Conservation (phyloP, 2,329 filamentous ascomycete genomes). For the Biscogniauxia sp. region DNA sequence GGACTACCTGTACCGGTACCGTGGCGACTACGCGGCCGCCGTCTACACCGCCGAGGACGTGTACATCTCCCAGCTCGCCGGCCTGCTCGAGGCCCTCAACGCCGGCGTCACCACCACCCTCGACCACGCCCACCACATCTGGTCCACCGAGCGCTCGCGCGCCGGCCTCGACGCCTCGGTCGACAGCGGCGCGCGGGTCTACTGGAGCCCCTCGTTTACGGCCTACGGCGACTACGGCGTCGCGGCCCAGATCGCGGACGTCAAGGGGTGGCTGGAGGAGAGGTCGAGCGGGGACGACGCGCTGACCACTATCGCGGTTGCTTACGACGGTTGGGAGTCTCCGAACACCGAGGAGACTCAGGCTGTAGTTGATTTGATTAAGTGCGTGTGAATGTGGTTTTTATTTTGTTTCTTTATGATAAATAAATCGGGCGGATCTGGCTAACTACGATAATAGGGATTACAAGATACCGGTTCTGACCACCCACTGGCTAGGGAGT, state of each 20-base stretch:
- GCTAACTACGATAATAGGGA: conserved; percentile 21
- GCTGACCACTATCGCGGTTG: conserved; percentile 38
- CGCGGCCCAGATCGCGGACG: conserved; percentile 38
- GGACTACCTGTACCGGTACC: conserved; percentile 46
- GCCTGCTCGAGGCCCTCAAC: conserved; percentile 49
- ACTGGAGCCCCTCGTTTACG: conserved; percentile 45
- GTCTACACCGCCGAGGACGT: conserved; percentile 43
- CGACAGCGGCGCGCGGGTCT: conserved; percentile 47
- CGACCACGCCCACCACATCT: conserved; percentile 52
- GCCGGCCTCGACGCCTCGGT: conserved; percentile 46
- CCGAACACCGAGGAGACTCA: conserved; percentile 28
- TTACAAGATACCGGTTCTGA: conserved; percentile 44
- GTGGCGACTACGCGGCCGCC: conserved; percentile 31
- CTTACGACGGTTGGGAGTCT: conserved; percentile 39
- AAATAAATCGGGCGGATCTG: too few relatives aligned
- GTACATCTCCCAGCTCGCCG: conserved; percentile 45
- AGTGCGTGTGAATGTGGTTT: conserved; percentile 19
- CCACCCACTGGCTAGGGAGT: conserved; percentile 41
- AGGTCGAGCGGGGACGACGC: conserved; percentile 23
- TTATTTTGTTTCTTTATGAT: too few relatives aligned
- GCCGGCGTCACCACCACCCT: conserved; percentile 52
- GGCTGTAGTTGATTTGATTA: conserved; percentile 33
- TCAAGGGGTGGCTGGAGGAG: conserved; percentile 35
- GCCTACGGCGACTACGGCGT: conserved; percentile 34
- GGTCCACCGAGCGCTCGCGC: conserved; percentile 39